A percentile compares a stretch with the other conserved stretches of the same genome.
phyloP scores from a whole-genome alignment of 345 rosid species.

The Dovyalis caffra region DNA sequence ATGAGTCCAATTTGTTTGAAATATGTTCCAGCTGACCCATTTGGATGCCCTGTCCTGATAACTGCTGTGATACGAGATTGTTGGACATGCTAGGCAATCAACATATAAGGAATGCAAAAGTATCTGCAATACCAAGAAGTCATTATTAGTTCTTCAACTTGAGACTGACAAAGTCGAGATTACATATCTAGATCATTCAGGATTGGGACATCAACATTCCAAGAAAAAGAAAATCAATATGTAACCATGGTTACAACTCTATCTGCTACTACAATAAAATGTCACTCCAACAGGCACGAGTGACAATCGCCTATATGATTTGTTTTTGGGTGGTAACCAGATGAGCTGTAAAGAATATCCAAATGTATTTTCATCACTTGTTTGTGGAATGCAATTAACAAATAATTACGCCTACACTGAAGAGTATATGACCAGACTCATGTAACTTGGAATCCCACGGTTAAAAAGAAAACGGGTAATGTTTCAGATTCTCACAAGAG shows the following conservation, averaged over 20 bases:
- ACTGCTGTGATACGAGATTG: slow-evolving; percentile 48
- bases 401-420: neutral
- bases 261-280: neutral
- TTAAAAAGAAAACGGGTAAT: neutral
- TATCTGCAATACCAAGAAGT: slow-evolving; percentile 19
- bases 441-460: neutral
- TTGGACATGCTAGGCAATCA: slow-evolving; percentile 44
- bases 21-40: slow-evolving; percentile 46
- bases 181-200: neutral
- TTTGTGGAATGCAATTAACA: neutral
- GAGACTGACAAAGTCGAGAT: neutral
- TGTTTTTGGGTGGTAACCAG: neutral
- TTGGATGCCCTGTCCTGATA: slow-evolving; percentile 37
- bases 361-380: neutral
- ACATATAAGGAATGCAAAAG: slow-evolving; percentile 15
- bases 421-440: neutral
- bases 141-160: slow-evolving; percentile 2
- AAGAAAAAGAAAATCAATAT: neutral
- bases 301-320: neutral
- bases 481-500: neutral
- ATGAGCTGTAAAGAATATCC: neutral
- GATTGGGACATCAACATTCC: neutral
- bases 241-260: neutral
- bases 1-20: slow-evolving; percentile 35
- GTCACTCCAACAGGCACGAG: neutral